Percentiles rank a stretch among this genome's conserved stretches.
Evolutionary conservation across 1,284 basidiomycete species (phyloP).

Genomic region (Chalciporus sp.): DNA sequence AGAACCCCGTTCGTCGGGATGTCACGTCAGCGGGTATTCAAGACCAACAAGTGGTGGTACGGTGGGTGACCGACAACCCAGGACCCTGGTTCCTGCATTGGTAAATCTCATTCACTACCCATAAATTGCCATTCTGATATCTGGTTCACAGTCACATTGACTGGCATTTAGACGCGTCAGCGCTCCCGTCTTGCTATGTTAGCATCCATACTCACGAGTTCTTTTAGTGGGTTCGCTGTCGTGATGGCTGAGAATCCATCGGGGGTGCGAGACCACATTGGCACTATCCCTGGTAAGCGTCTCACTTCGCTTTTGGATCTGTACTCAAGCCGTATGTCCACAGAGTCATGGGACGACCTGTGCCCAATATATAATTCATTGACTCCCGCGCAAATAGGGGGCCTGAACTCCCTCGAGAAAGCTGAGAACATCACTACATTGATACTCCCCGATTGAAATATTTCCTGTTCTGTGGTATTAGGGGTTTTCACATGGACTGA

Average conservation of each 20-base stretch:
- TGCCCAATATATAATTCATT: conserved; percentile 27
- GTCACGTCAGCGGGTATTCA: conserved; percentile 29
- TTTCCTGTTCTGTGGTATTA: too few relatives aligned
- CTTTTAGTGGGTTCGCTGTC: conserved; percentile 39
- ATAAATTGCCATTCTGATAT: not conserved
- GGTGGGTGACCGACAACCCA: conserved; percentile 40
- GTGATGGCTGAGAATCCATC: conserved; percentile 41
- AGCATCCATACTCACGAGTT: not conserved
- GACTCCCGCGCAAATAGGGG: conserved; percentile 23
- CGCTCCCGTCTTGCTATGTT: not conserved
- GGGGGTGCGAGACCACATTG: conserved; percentile 17
- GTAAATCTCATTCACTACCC: conserved; percentile 22
- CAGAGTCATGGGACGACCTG: conserved; percentile 27
- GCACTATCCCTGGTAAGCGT: conserved; percentile 17
- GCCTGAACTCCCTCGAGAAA: conserved; percentile 14
- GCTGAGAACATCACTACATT: conserved; percentile 21
- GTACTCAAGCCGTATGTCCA: too few relatives aligned
- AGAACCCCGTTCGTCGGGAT: conserved; percentile 43
- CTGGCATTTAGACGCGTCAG: conserved; percentile 45
- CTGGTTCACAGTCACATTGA: conserved; percentile 43
- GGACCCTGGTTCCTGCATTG: conserved; percentile 51
- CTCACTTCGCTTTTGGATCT: not conserved
- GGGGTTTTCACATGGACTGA: not conserved
- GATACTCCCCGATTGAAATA: conserved; percentile 17
- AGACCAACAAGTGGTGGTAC: conserved; percentile 34